Conservation (phyloP, 2,329 filamentous ascomycete genomes). For the Trichoderma pleuroti region DNA sequence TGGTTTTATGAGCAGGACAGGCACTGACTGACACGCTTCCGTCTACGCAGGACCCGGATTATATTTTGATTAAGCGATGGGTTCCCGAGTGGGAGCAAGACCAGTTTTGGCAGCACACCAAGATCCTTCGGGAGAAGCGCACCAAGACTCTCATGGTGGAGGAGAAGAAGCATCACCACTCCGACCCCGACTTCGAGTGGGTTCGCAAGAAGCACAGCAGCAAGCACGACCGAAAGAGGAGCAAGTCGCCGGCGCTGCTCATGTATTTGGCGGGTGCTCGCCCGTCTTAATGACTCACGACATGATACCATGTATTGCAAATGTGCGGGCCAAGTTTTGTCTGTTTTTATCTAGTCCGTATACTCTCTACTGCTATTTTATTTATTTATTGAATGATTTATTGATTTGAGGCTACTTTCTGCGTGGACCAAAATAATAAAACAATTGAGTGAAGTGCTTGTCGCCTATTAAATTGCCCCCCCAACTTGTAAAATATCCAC, state of each 20-base stretch:
- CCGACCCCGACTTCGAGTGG: conserved; percentile 51
- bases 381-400: background rate
- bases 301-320: background rate
- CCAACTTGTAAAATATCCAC: background rate
- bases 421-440: background rate
- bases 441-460: background rate
- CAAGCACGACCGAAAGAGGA: conserved; percentile 44
- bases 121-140: conserved; percentile 56
- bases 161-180: conserved; percentile 41
- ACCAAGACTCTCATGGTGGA: conserved; percentile 47
- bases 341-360: conserved; percentile 5
- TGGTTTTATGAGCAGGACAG: background rate
- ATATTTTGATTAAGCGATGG: conserved; percentile 69
- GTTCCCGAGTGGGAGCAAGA: conserved; percentile 69
- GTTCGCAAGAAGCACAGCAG: conserved; percentile 50
- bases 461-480: background rate
- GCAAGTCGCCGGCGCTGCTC: conserved; percentile 54
- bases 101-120: conserved; percentile 68
- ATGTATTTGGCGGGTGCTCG: conserved; percentile 56
- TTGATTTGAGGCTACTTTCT: background rate
- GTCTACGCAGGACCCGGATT: conserved; percentile 58
- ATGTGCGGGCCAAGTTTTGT: background rate
- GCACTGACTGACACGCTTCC: background rate
- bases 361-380: background rate
- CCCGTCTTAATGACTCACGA: conserved; percentile 33